These are phyloP conservation scores for Pilatotrama ljubarskyi DNA, from an alignment of 768 basidiomycete species.

Conservation along the genomic window DNA sequence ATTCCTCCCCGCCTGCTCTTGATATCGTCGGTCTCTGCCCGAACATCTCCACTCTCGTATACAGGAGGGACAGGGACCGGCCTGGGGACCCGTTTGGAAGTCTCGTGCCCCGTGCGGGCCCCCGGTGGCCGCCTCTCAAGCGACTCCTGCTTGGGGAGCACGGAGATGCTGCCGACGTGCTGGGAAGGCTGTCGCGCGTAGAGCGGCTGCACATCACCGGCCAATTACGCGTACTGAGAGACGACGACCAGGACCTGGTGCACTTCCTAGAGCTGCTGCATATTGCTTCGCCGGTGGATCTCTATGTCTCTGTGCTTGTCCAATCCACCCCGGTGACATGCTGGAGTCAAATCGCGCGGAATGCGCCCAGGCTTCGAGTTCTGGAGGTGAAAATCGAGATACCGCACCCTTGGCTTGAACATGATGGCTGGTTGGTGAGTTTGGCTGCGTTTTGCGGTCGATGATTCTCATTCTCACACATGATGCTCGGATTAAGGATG, in stretches of 20 bases:
- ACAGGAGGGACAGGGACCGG: no score
- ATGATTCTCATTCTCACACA: no score
- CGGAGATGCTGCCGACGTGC: background rate
- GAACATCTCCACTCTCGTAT: background rate
- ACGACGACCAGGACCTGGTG: background rate
- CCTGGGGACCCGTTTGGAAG: background rate
- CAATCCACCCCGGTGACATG: background rate
- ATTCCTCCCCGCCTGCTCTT: background rate
- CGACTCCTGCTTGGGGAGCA: background rate
- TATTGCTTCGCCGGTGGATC: background rate
- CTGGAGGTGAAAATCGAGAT: background rate
- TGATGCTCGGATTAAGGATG: background rate
- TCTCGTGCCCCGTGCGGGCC: background rate
- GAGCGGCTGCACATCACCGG: slow-evolving; percentile 3
- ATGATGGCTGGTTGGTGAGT: background rate
- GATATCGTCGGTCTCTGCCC: slow-evolving; percentile 5
- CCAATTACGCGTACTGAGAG: background rate
- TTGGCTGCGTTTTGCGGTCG: background rate
- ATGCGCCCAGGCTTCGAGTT: background rate
- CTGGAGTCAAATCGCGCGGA: background rate
- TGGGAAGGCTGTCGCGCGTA: background rate
- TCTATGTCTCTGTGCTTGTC: background rate
- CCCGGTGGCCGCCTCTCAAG: background rate
- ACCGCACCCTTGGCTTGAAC: background rate
- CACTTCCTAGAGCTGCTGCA: slow-evolving; percentile 1